Conservation (phyloP, 495 filamentous ascomycete species). For the Annulohypoxylon bovei region DNA sequence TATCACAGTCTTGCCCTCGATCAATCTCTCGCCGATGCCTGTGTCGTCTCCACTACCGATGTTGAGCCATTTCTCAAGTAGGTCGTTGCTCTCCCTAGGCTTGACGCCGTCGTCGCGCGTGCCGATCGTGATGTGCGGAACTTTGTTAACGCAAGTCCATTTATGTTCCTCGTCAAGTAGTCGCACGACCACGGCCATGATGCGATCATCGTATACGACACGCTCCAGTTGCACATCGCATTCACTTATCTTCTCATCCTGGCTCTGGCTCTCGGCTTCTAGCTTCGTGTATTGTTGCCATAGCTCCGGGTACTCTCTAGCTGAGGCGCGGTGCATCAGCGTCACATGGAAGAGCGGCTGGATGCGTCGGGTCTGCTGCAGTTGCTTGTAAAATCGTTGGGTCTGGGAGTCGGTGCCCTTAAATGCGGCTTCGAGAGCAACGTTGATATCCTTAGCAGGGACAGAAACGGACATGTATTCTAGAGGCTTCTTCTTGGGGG, state of each 20-base stretch:
- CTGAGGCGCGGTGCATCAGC: conserved; percentile 79
- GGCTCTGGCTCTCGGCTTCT: conserved; percentile 52
- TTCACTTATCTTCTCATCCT: conserved; percentile 54
- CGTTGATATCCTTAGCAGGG: conserved; percentile 63
- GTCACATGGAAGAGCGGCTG: conserved; percentile 94
- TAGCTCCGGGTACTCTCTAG: conserved; percentile 66
- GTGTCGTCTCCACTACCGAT: conserved; percentile 56
- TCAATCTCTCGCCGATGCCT: conserved; percentile 58
- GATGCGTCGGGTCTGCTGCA: conserved; percentile 75
- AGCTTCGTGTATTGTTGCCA: conserved; percentile 74
- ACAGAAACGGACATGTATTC: conserved; percentile 87
- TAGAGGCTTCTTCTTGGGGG: conserved; percentile 63
- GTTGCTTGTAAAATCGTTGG: conserved; percentile 76
- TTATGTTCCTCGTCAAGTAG: conserved; percentile 61
- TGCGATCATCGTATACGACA: conserved; percentile 79
- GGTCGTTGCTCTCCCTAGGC: conserved; percentile 91
- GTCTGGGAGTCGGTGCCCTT: conserved; percentile 55
- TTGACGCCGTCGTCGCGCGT: conserved; percentile 78
- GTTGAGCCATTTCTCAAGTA: conserved; percentile 75
- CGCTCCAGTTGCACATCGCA: conserved; percentile 64
- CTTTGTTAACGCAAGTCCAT: conserved; percentile 77
- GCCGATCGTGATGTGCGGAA: conserved; percentile 91
- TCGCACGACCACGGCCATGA: conserved; percentile 89
- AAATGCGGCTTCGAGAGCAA: conserved; percentile 76
- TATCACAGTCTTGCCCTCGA: conserved; percentile 55